Base-by-base conservation (phyloP, 805 yeast species). In the Schwanniomyces yamadae region DNA sequence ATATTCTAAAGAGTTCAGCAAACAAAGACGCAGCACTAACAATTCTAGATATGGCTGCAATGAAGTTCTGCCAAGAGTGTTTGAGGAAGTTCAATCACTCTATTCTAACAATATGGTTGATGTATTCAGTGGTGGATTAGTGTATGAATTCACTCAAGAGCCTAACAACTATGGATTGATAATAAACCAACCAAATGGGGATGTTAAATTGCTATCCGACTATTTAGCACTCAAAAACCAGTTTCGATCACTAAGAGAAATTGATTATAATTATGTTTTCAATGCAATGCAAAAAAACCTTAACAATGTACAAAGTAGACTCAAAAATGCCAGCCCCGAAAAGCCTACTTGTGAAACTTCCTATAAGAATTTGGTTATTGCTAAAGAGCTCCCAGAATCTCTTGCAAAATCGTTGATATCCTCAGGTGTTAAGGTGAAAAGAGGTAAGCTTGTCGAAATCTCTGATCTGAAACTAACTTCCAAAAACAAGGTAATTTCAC, bases 61-160 rank as follows among this genome's bases (percentile, higher is more conserved):
- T 53, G 81, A 78, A 41, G 82, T 89, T 2, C 60, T 67, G 17
- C 97, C 97, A 2, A 74, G 97, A 42, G 48, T 61, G 4, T 90
- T 90, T 59, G 86, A 82, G 28, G 97, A 90, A 55, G 76, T 88
- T 17, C 69, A 67, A 13, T 69, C 86, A 2, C 65, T 90, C 15
- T 87, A 78, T 52, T 82, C 95, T 0, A 56, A 63, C 7, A 77
- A 77, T 28, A 89, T 90, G 97, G 66, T 79, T 17, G 71, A 71
- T 10, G 83, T 80, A 1, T 87, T 90, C 53, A 76, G 87, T 37
- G 97, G 97, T 6, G 97, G 95, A 0, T 62, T 87, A 33, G 87
- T 84, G 4, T 87, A 87, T 48, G 95, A 86, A 55, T 86, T 72
- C 55, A 72, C 88, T 4, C 87, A 84, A 51, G 95, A 83, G 49